Evolutionary conservation across 1,284 basidiomycete species (phyloP), one percentile per base, ranked within the genome.

Genomic region (Stereum hirsutum): DNA sequence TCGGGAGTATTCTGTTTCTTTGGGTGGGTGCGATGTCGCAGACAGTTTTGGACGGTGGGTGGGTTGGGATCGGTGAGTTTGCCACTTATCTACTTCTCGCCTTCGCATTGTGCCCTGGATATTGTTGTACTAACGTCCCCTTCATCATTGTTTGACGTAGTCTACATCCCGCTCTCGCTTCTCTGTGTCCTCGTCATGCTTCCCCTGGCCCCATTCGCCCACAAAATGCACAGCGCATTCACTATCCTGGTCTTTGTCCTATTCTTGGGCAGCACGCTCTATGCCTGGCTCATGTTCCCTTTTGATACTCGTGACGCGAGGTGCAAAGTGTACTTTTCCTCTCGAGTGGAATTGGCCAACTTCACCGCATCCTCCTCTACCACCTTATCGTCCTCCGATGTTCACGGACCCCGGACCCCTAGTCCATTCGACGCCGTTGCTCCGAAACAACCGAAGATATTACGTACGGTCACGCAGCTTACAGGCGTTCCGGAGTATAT

Each of bases 261-360:
- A 10, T 70, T 81, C 44, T 45, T 74, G 2, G 46, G 67, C 3
- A 61, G 68, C 2, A 69, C 72, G 0, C 49, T 64, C 6, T 74
- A 70, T 43, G 60, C 68, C 24, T 69, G 70, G 58, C 50, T 70
- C 2, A 59, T 60, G 12, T 80, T 78, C 60, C 85, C 85, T 0
- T 88, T 88, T 62, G 26, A 30, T 42, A 72, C 72, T 11, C 58
- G 64, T 24, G 58, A 70, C 20, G 58, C 68, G 3, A 82, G 83
- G 0, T 61, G 87, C 51, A 87, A 85, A 49, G 60, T 86, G 0
- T 83, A 68, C 58, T 88, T 85, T 65, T 66, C 70, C 40, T 83
- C 87, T 54, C 64, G 55, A 1, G 65, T 84, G 15, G 59, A 71
- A 41, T 58, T 86, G 30, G 54, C 49, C 30, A 55, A 52, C 46